Evolutionary conservation across 192 early-diverging fungal genomes (phyloP), one percentile per base, ranked within the genome.

Genomic region (Coemansia sp.): DNA sequence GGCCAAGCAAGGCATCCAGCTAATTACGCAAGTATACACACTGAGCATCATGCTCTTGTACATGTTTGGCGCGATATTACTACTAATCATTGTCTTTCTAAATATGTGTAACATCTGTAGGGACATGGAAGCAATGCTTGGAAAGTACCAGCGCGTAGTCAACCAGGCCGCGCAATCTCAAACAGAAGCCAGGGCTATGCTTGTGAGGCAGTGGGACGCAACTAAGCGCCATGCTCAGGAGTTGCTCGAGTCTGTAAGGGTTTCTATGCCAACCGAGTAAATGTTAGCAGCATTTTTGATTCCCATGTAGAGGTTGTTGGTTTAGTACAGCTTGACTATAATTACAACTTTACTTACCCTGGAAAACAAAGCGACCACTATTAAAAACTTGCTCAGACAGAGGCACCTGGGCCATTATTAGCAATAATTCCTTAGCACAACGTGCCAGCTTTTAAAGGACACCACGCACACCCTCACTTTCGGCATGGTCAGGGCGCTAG

Each of bases 111-210:
- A 17, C 15, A 39, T 60, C 14, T 45, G 42, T 76, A 76, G 75
- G 12, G 75, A 76, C 17, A 76, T 76, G 75, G 69, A 76, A 12
- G 50, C 61, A 5, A 63, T 76, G 66, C 63, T 64, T 31, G 27
- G 45, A 46, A 67, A 38, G 5, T 76, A 71, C 37, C 31, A 61
- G 5, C 17, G 21, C 9, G 55, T 66, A 2, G 61, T 76, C 32
- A 61, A 76, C 3, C 37, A 15, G 6, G 53, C 63, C 31, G 31
- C 14, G 6, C 50, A 45, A 32, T 58, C 50, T 14, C 62, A 71
- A 44, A 14, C 19, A 3, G 31, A 39, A 5, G 32, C 27, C 53
- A 64, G 55, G 34, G n/a, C 63, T 42, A 17, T 45, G 5, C 41
- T 71, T 4, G 21, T 64, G 2, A 27, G 27, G 31, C 69, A 71